Conservation (phyloP, 2,329 filamentous ascomycete genomes). For the Cytospora paraplurivora region DNA sequence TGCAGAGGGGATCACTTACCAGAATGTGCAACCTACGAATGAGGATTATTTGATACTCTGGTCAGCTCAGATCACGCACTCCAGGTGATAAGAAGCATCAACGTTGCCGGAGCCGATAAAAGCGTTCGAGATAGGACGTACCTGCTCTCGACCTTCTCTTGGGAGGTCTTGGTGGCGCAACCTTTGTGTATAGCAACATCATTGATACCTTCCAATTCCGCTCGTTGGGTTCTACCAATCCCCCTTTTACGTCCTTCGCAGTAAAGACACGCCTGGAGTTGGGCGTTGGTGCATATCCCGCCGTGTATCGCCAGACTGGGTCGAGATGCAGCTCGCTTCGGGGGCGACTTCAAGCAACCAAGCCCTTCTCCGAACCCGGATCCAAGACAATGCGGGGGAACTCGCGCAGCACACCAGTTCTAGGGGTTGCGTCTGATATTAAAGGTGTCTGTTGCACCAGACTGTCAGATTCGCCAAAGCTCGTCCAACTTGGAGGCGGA, state of each 20-base stretch:
- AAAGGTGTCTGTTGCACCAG: conserved; percentile 1
- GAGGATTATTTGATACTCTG: conserved; percentile 23
- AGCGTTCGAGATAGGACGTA: conserved; percentile 41
- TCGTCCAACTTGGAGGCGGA: neutral
- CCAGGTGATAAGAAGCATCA: conserved; percentile 5
- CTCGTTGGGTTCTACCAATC: neutral
- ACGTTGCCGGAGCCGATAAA: conserved; percentile 12
- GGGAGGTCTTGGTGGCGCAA: conserved; percentile 58
- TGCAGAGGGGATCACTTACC: conserved; percentile 43
- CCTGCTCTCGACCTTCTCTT: conserved; percentile 63
- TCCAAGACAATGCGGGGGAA: conserved; percentile 3
- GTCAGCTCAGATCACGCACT: conserved; percentile 34
- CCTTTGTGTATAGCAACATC: conserved; percentile 62
- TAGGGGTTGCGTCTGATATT: conserved; percentile 13
- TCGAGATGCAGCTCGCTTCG: neutral
- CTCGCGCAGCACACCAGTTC: neutral
- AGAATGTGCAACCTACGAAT: conserved; percentile 51
- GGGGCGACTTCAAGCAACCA: neutral
- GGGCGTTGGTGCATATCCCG: neutral
- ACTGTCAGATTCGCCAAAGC: neutral
- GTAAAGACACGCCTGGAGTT: neutral
- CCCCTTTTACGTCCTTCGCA: neutral
- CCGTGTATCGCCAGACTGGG: neutral
- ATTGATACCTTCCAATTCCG: conserved; percentile 26
- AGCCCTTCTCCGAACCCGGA: neutral